Base-by-base conservation (phyloP, 2,329 filamentous ascomycete species). In the Monilinia vaccinii-corymbosi region DNA sequence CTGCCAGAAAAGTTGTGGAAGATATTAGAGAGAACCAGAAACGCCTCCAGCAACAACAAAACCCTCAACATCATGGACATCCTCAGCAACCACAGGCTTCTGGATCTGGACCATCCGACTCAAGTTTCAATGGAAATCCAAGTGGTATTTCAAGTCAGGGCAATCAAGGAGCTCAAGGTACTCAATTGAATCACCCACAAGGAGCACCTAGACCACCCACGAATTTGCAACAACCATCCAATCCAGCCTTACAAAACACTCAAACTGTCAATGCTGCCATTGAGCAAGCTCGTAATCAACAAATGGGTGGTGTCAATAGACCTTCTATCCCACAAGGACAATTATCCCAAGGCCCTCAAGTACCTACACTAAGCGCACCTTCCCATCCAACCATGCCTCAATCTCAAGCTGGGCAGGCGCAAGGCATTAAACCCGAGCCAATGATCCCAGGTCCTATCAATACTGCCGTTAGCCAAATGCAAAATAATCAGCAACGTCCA, bases 1-100 rank as follows among this genome's bases (percentile, higher is more conserved):
- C 81, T 2, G 78, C 79, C 0, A 74, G 77, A 28, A 74, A 72
- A 23, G 81, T 78, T 65, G 75, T 81, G 3, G 77, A 78, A 16
- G 70, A 65, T 6, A 77, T 82, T 46, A 73, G 79, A 4, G 77
- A 77, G 58, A 58, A 67, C 23, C 71, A 73, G 58, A 42, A 66
- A 45, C 67, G 65, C 69, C 14, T 63, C 66, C 11, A 63, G 13
- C 32, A 34, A 36, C 7, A 14, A 31, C 47, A 42, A 51, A 59
- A 59, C 8, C 7, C 38, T 23, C 51, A 53, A 32, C 46, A 48
- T 31, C 50, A 53, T 32, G 51, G 51, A 3, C 51, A 53, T 44
- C 38, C 38, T 18, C 51, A 53, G 44, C 51, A 53, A 53, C 23
- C 50, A 16, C 50, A 53, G 25, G 68, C 67, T 40, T 63, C 67